Evolutionary conservation across 2,329 filamentous ascomycete species (phyloP).

Genomic region (Juglanconis sp.): DNA sequence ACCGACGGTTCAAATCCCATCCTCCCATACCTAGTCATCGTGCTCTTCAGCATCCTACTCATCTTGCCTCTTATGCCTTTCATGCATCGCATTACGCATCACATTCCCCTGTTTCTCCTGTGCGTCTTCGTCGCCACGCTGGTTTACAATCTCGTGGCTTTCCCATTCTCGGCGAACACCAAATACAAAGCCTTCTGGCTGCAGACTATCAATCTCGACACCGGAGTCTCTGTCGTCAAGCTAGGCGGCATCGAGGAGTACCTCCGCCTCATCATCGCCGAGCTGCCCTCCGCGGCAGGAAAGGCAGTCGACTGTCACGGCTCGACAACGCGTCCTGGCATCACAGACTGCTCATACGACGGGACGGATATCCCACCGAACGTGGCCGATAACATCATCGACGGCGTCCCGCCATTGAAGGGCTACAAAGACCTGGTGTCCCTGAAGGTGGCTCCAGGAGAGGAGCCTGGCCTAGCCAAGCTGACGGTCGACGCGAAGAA

Average conservation of each 20-base stretch:
- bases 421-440: conserved; percentile 59
- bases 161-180: conserved; percentile 79
- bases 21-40: conserved; percentile 68
- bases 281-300: conserved; percentile 68
- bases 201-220: conserved; percentile 75
- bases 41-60: conserved; percentile 65
- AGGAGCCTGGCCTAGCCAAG: conserved; percentile 42
- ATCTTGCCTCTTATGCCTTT: conserved; percentile 78
- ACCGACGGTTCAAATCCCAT: conserved; percentile 76
- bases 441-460: conserved; percentile 52
- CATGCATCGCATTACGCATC: conserved; percentile 79
- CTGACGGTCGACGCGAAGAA: conserved; percentile 70
- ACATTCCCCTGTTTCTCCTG: conserved; percentile 75
- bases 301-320: conserved; percentile 53
- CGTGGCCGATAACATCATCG: conserved; percentile 49
- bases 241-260: conserved; percentile 67
- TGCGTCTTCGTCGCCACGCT: conserved; percentile 71
- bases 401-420: conserved; percentile 38
- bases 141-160: conserved; percentile 81
- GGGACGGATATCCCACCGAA: conserved; percentile 59
- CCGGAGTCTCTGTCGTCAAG: conserved; percentile 65
- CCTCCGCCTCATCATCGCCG: conserved; percentile 61
- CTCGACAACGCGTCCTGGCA: conserved; percentile 40
- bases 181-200: conserved; percentile 86
- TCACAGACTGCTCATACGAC: conserved; percentile 68